Percentiles rank a stretch among this genome's conserved stretches.
Conservation (phyloP, 1,284 basidiomycete genomes). For the Ustilago trichophora region DNA sequence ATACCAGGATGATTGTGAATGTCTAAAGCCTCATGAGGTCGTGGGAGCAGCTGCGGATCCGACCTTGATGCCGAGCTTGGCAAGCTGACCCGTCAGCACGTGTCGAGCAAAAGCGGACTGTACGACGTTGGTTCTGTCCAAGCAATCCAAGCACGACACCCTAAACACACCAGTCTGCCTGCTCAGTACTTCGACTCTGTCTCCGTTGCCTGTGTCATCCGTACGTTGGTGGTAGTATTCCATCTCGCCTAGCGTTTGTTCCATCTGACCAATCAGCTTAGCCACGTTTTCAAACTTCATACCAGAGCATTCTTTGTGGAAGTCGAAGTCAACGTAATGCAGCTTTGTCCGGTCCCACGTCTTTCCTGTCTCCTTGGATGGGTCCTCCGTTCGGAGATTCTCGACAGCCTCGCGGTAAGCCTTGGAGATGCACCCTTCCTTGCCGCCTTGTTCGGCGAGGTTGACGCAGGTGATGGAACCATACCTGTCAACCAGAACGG, state of each 20-base stretch:
- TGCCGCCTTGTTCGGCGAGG: constrained; percentile 87
- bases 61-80: constrained; percentile 32
- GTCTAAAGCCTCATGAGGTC: too few relatives aligned
- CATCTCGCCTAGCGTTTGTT: constrained; percentile 75
- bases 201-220: constrained; percentile 70
- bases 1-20: too few relatives aligned
- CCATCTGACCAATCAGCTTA: constrained; percentile 77
- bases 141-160: constrained; percentile 92
- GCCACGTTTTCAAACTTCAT: constrained; percentile 73
- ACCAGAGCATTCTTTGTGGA: constrained; percentile 81
- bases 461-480: constrained; percentile 69
- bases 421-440: constrained; percentile 81
- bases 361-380: constrained; percentile 77
- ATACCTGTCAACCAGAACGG: constrained; percentile 73
- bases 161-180: constrained; percentile 87
- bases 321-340: constrained; percentile 95
- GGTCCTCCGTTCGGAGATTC: constrained; percentile 78
- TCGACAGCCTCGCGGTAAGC: constrained; percentile 79
- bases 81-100: constrained; percentile 76
- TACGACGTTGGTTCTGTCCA: constrained; percentile 96
- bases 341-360: constrained; percentile 91
- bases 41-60: too few relatives aligned
- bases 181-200: constrained; percentile 69
- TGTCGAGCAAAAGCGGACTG: constrained; percentile 90
- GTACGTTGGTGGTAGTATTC: constrained; percentile 68